Evolutionary conservation across 2,329 filamentous ascomycete species (phyloP), one percentile per base, ranked within the genome.

Genomic region (Thermochaetoides dissita): DNA sequence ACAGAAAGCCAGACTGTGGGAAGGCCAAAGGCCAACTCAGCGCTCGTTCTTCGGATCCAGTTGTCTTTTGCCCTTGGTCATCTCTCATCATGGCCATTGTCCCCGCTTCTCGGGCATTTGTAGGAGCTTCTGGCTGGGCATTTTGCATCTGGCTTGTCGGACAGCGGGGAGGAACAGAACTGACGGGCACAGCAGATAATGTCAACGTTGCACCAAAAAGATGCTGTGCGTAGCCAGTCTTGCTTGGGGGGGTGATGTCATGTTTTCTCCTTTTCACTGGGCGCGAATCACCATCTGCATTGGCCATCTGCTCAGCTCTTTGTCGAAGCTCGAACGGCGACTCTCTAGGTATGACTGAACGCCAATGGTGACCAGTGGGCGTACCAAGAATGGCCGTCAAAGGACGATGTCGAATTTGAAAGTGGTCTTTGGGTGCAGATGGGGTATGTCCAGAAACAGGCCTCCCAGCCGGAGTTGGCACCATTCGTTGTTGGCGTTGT

Each of bases 291-390:
- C 48, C 47, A 12, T 10, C 34, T 6, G 34, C 6, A 5, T 24
- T 24, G 6, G 46, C 39, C n/a, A 44, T 44, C 32, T 53, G 50
- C 11, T 45, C 29, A 50, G 43, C 50, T 56, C 44, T 65, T 54
- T 68, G 65, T 33, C 70, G 63, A 42, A 74, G 63, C 49, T 86
- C 81, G 47, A 76, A 85, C 0, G 82, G 81, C 1, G 81, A 84
- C 40, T 70, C 69, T 7, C 55, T 60, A 0, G 75, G 69, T 3
- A 79, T 54, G 3, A 66, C 49, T 3, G 79, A 71, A 52, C 79
- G 78, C 0, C 77, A 77, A 52, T 77, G 68, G 7, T 75, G 71
- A 0, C 78, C 74, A 42, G 71, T 78, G 8, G 75, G 75, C 1
- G 74, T 76, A 1, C 79, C 79, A 29, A 87, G 67, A 10, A 39